phyloP scores from a whole-genome alignment of 306 rosid species.

The Astragalus glycyphyllos region DNA sequence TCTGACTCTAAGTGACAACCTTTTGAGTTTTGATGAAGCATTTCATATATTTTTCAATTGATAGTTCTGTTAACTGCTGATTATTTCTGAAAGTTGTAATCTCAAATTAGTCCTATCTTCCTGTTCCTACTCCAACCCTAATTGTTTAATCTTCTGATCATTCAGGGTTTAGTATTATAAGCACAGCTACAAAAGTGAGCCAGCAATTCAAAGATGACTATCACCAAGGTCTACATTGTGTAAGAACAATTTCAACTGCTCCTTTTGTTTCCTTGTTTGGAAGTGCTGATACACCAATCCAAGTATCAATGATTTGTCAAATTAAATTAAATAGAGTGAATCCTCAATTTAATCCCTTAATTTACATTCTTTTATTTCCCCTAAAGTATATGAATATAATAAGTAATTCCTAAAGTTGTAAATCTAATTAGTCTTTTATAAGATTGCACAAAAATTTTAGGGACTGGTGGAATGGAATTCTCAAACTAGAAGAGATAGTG shows the following conservation, averaged over 20 bases:
- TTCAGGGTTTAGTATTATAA: constrained; percentile 30
- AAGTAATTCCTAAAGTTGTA: no score
- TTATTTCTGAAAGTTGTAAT: constrained; percentile 3
- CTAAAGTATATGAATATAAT: no score
- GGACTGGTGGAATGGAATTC: no score
- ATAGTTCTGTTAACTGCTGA: constrained; percentile 1
- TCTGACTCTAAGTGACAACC: neutral
- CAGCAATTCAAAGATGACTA: constrained; percentile 54
- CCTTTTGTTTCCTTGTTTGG: neutral
- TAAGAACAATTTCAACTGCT: constrained; percentile 48
- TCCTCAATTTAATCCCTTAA: no score
- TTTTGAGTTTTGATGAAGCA: neutral
- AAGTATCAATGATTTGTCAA: neutral
- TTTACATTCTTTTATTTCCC: no score
- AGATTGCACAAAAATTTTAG: no score
- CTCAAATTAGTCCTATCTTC: neutral
- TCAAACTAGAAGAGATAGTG: no score
- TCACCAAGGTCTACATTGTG: constrained; percentile 81
- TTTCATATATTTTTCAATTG: constrained; percentile 15
- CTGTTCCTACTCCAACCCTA: neutral
- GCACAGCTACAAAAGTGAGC: constrained; percentile 28
- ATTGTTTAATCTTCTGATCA: neutral
- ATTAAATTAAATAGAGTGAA: no score
- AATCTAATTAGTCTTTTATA: no score
- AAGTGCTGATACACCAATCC: neutral